phyloP scores from a whole-genome alignment of 116 monocot genomes.

The Trichopus zeylanicus region DNA sequence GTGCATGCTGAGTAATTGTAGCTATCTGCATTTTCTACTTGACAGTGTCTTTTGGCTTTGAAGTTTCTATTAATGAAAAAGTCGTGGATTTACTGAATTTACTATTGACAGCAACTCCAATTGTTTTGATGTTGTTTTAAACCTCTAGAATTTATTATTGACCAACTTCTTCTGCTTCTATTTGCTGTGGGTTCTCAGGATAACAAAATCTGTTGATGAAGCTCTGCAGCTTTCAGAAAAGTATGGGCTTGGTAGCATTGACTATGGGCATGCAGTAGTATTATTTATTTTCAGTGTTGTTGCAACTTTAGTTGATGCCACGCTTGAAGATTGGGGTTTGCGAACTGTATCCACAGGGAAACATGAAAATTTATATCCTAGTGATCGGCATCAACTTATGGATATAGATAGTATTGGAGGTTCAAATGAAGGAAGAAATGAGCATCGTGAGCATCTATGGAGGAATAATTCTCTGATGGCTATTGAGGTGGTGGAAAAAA shows the following conservation, averaged over 20 bases:
- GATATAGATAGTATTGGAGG: conserved; percentile 31
- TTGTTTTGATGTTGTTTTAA: neutral
- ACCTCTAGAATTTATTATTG: neutral
- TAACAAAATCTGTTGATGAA: conserved; percentile 66
- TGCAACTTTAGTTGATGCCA: conserved; percentile 47
- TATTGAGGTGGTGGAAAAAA: conserved; percentile 48
- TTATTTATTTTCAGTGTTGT: conserved; percentile 55
- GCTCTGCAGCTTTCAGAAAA: conserved; percentile 54
- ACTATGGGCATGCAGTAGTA: conserved; percentile 52
- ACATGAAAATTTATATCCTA: conserved; percentile 12
- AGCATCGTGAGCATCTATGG: conserved; percentile 37
- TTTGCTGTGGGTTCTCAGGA: conserved; percentile 35
- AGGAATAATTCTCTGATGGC: conserved; percentile 49
- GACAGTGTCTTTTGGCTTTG: too few relatives aligned
- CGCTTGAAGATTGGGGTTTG: conserved; percentile 65
- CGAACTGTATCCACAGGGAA: conserved; percentile 24
- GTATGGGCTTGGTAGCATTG: conserved; percentile 40
- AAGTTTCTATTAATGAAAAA: too few relatives aligned
- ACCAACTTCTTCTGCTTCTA: neutral
- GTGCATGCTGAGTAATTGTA: too few relatives aligned
- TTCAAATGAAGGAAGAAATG: conserved; percentile 28
- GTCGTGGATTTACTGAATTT: too few relatives aligned
- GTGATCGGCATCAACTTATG: conserved; percentile 21
- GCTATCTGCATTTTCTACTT: too few relatives aligned
- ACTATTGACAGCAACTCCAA: too few relatives aligned